A percentile compares a stretch with the other conserved stretches of the same genome.
phyloP scores from a whole-genome alignment of 148 eudicot genomes.

The Fagopyrum homotropicum region DNA sequence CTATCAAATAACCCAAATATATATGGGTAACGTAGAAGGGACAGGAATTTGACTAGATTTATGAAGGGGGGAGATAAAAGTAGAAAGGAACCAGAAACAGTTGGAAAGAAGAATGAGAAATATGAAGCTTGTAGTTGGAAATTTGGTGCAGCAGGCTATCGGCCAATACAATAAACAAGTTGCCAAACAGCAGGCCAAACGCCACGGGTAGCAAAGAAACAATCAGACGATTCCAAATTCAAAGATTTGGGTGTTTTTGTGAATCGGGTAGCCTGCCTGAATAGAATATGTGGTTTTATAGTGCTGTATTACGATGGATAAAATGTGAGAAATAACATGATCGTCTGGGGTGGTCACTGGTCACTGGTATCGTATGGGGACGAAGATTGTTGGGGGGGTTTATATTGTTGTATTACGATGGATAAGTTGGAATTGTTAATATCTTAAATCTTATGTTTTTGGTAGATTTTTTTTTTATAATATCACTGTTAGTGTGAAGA shows the following conservation, averaged over 20 bases:
- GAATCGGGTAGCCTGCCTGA: not conserved
- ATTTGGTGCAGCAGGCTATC: conserved; percentile 5
- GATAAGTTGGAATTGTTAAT: too few species aligned
- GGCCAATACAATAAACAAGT: not conserved
- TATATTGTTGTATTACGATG: too few species aligned
- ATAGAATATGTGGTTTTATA: too few species aligned
- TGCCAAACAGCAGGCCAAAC: not conserved
- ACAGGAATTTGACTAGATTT: not conserved
- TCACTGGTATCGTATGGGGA: too few species aligned
- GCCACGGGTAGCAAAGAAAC: not conserved
- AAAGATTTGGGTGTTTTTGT: not conserved
- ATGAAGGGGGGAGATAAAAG: not conserved
- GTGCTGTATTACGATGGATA: too few species aligned
- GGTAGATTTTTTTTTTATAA: too few species aligned
- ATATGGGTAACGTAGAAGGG: not conserved
- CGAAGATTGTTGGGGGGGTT: too few species aligned
- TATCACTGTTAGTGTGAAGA: too few species aligned
- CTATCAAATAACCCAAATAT: not conserved
- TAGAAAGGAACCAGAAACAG: not conserved
- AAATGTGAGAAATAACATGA: too few species aligned
- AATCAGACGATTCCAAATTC: not conserved
- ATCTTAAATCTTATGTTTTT: too few species aligned
- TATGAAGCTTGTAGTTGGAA: not conserved
- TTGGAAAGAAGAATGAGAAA: not conserved
- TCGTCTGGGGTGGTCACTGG: too few species aligned